A percentile compares a stretch with the other conserved stretches of the same genome.
These are phyloP conservation scores for Psophocarpus tetragonolobus DNA, from an alignment of 306 rosid genomes.

Conservation along the genomic window DNA sequence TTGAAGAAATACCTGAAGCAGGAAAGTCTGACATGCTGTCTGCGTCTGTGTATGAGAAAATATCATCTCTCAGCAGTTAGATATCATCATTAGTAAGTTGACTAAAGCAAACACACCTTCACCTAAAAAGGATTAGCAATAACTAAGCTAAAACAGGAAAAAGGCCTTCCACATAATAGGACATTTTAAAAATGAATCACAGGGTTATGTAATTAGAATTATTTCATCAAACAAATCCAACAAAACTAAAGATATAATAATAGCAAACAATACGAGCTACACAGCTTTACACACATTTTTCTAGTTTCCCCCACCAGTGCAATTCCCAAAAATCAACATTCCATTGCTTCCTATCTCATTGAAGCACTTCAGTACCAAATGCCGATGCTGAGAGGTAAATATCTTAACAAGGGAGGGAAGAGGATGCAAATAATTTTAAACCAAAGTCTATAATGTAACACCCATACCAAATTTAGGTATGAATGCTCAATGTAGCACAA, in stretches of 20 bases:
- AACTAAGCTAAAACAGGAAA: conserved; percentile 11
- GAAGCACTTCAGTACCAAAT: conserved; percentile 5
- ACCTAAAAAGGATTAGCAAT: neutral
- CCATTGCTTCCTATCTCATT: neutral
- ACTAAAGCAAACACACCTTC: conserved; percentile 15
- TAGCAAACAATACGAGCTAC: neutral
- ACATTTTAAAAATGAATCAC: neutral
- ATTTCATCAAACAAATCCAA: conserved; percentile 31
- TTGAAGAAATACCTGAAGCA: conserved; percentile 52
- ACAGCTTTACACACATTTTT: neutral
- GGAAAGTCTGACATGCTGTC: conserved; percentile 62
- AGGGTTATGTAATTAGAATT: neutral
- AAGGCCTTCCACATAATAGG: neutral
- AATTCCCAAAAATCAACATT: neutral
- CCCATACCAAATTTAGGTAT: neutral
- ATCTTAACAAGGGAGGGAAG: neutral
- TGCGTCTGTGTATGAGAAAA: conserved; percentile 47
- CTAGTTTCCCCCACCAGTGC: conserved; percentile 9
- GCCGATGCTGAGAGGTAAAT: neutral
- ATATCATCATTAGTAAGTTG: neutral
- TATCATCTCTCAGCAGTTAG: conserved; percentile 22
- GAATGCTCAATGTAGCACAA: conserved; percentile 3
- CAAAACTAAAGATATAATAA: neutral
- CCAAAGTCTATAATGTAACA: neutral
- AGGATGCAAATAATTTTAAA: neutral